Evolutionary conservation across 306 rosid genomes (phyloP).

Genomic region (Mucuna pruriens): DNA sequence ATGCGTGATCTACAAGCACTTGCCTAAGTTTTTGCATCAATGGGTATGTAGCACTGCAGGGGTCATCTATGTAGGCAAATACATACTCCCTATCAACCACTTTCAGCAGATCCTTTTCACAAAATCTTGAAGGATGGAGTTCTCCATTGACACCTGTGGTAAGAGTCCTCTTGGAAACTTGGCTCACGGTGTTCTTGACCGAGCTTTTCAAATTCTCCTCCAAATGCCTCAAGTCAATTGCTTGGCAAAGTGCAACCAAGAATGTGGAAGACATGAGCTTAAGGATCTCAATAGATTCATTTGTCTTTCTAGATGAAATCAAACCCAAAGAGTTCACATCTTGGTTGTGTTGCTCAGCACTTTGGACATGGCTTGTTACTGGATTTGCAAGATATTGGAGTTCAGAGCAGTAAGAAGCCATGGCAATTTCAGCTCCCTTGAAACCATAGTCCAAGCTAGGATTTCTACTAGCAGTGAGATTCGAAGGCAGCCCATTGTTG

Average conservation of each 20-base stretch:
- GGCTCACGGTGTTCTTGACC: constrained; percentile 71
- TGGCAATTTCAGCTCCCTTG: constrained; percentile 74
- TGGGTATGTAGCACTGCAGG: constrained; percentile 80
- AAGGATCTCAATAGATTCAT: constrained; percentile 69
- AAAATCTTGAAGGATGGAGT: constrained; percentile 82
- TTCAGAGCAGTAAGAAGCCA: constrained; percentile 61
- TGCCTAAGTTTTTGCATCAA: constrained; percentile 78
- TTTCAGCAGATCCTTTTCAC: constrained; percentile 74
- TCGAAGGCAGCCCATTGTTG: constrained; percentile 89
- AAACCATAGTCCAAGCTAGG: constrained; percentile 93
- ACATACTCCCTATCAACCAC: constrained; percentile 80
- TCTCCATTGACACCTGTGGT: constrained; percentile 67
- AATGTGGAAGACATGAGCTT: constrained; percentile 70
- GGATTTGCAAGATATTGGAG: constrained; percentile 58
- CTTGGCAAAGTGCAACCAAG: constrained; percentile 82
- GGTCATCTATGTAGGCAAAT: constrained; percentile 71
- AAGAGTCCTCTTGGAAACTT: constrained; percentile 65
- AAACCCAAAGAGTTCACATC: constrained; percentile 78
- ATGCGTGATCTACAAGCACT: constrained; percentile 77
- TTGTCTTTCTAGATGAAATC: constrained; percentile 81
- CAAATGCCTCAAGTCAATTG: constrained; percentile 87
- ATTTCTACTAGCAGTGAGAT: constrained; percentile 74
- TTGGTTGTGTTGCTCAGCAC: constrained; percentile 61
- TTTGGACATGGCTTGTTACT: constrained; percentile 53
- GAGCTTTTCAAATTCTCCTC: constrained; percentile 78